phyloP scores from a whole-genome alignment of 805 yeast genomes.

The Candida rishiriensis region DNA sequence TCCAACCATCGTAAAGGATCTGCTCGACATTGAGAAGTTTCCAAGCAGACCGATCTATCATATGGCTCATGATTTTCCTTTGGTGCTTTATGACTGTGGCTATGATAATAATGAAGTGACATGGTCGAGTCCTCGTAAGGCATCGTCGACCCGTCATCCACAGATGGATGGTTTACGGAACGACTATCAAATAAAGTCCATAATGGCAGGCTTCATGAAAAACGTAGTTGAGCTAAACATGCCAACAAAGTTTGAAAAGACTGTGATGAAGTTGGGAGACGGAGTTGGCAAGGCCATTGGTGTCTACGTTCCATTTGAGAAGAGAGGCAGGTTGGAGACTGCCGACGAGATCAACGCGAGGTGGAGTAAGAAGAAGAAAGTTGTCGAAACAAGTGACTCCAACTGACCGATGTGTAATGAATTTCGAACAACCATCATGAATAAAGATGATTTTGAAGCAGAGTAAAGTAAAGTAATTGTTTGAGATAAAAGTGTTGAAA shows the following conservation, averaged over 20 bases:
- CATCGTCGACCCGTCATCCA: conserved; percentile 37
- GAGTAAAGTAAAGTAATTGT: too few relatives aligned
- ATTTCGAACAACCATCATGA: too few relatives aligned
- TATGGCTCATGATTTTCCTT: conserved; percentile 87
- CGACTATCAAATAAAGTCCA: conserved; percentile 53
- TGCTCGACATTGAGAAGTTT: conserved; percentile 50
- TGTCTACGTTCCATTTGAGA: conserved; percentile 51
- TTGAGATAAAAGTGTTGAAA: too few relatives aligned
- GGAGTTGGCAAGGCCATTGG: conserved; percentile 64
- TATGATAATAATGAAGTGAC: conserved; percentile 54
- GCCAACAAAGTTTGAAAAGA: conserved; percentile 7
- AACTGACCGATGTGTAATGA: too few relatives aligned
- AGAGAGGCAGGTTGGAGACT: conserved; percentile 56
- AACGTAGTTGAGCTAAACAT: conserved; percentile 32
- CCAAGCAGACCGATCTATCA: conserved; percentile 77
- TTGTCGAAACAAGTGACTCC: too few relatives aligned
- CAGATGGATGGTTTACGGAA: conserved; percentile 47
- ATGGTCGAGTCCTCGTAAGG: conserved; percentile 46
- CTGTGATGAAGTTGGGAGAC: conserved; percentile 56
- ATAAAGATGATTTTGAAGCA: too few relatives aligned
- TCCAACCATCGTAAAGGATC: conserved; percentile 49
- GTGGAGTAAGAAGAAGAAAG: conserved; percentile 41
- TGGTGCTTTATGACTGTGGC: conserved; percentile 80
- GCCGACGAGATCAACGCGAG: conserved; percentile 68
- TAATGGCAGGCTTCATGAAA: conserved; percentile 48